Conservation (phyloP, 108 stramenopile genomes). For the Poteriospumella lacustris region DNA sequence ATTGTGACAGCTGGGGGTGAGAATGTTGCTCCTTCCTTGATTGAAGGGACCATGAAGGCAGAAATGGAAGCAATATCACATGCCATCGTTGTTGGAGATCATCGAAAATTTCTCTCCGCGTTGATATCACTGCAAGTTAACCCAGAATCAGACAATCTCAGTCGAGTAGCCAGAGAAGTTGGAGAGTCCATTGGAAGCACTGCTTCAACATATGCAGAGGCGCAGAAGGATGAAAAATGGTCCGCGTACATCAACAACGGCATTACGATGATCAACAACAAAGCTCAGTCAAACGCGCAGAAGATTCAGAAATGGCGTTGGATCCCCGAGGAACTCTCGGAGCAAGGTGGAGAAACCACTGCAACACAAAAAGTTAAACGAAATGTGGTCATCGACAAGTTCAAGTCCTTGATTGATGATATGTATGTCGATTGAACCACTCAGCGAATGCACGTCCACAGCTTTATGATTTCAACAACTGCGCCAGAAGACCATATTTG, state of each 20-base stretch:
- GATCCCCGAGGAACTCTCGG: conserved; percentile 58
- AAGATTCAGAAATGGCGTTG: conserved; percentile 57
- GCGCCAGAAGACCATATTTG: too few relatives aligned
- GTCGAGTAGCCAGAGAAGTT: too few relatives aligned
- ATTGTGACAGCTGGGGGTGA: conserved; percentile 66
- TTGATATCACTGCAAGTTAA: too few relatives aligned
- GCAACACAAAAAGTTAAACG: conserved; percentile 73
- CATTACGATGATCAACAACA: not conserved
- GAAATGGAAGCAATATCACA: too few relatives aligned
- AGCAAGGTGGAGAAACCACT: conserved; percentile 64
- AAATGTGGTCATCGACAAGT: conserved; percentile 58
- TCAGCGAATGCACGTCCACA: too few relatives aligned
- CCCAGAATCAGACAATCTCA: conserved; percentile 24
- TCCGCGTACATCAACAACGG: conserved; percentile 38
- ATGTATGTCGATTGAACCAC: conserved; percentile 47
- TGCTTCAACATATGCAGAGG: conserved; percentile 31
- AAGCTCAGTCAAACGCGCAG: conserved; percentile 63
- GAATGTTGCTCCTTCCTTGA: conserved; percentile 61
- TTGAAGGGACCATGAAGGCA: too few relatives aligned
- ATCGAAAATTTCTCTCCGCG: too few relatives aligned
- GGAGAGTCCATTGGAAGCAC: conserved; percentile 44
- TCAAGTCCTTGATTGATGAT: conserved; percentile 47
- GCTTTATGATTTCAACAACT: too few relatives aligned
- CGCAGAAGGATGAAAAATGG: conserved; percentile 30
- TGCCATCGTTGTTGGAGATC: too few relatives aligned